Percentiles rank a stretch among this genome's conserved stretches.
Evolutionary conservation across 345 rosid genomes (phyloP).

Genomic region (Brassica nigra): DNA sequence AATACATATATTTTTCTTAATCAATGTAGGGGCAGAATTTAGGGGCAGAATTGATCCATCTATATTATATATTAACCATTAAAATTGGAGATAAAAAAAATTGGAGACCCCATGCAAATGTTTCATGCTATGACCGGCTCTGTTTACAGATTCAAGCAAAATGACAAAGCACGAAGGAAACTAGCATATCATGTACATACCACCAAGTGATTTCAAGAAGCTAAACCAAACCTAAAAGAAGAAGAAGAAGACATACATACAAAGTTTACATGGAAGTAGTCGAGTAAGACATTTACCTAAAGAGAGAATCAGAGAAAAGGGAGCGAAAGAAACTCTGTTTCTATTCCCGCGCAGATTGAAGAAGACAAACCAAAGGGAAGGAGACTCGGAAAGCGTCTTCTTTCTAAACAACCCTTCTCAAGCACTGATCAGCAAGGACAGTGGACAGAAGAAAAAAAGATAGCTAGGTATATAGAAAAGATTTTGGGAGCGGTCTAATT

Average conservation of each 20-base stretch:
- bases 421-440: constrained; percentile 19
- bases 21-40: background rate
- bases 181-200: background rate
- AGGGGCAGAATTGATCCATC: too few relatives aligned
- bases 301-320: background rate
- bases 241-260: background rate
- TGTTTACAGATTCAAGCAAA: background rate
- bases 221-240: background rate
- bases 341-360: background rate
- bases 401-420: constrained; percentile 16
- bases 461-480: background rate
- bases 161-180: background rate
- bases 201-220: background rate
- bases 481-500: background rate
- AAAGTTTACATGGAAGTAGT: background rate
- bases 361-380: constrained; percentile 7
- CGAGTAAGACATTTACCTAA: constrained; percentile 21
- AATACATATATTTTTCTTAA: too few relatives aligned
- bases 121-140: background rate
- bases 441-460: constrained; percentile 9
- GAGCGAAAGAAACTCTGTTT: background rate
- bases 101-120: background rate
- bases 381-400: constrained; percentile 12
- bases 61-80: too few relatives aligned
- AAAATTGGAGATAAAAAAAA: too few relatives aligned